Evolutionary conservation across 2,329 filamentous ascomycete species (phyloP), one percentile per base, ranked within the genome.

Genomic region (Cytospora paraplurivora): DNA sequence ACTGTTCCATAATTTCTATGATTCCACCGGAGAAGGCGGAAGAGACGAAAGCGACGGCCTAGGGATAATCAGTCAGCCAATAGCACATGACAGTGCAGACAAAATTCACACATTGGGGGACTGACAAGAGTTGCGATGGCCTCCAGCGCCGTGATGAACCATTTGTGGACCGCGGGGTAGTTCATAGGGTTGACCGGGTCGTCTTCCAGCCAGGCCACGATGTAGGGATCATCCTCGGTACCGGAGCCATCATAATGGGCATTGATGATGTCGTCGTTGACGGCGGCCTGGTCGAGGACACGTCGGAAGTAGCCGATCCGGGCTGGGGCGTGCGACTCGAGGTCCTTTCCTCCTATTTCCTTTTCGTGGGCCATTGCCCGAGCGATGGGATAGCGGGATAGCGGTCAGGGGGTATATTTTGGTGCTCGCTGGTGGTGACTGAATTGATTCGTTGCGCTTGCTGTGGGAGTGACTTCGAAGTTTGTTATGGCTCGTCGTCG

Each of bases 21-120:
- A 84, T 72, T 53, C 82, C 83, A 19, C 84, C 83, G 4, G 81
- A 83, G 72, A 84, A 88, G 53, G 87, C 87, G 1, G 85, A 87
- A 3, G 86, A 89, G 60, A 84, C 82, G 68, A 91, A 87, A 1
- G 88, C 79, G 50, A 90, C 86, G 37, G 80, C 64, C 61, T 62
- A 19, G 15, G 27, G 27, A 12, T 6, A 13, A 5, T 19, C 44
- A 47, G 44, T 33, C 34, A 38, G 10, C 12, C 17, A 47, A 19
- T 2, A 37, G 35, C 12, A 13, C 44, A 47, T 21, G 21, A 19
- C 8, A 37, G 35, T 37, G 35, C 44, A 47, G 11, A 4, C 17
- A 21, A 8, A 21, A 10, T 1, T 12, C 10, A 47, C 2, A 1
- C n/a, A 4, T 12, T 12, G 7, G 8, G 19, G 12, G 1, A 56